Base-by-base conservation (phyloP, 1,284 basidiomycete genomes). In the Rhodotorula sp. region DNA sequence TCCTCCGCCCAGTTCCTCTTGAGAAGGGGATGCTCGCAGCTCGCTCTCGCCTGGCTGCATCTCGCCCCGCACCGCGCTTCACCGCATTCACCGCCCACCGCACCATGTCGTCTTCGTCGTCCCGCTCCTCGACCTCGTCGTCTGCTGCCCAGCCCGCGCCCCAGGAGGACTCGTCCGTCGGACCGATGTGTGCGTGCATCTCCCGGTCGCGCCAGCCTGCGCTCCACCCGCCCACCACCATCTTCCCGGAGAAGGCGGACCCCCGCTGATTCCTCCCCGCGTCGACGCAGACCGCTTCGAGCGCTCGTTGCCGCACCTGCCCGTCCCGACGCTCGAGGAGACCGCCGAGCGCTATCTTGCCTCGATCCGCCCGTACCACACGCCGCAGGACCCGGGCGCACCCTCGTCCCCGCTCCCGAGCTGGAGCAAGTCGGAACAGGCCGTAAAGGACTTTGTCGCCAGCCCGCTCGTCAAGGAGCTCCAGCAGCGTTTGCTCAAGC, bases 321-420 rank as follows among this genome's bases (percentile, higher is more conserved):
- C 94, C 46, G 89, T 97, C 0, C 94, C 94, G 0, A 83, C 90
- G 3, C 86, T 97, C 57, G 83, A 87, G 15, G 90, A 91, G 3
- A 97, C 94, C 0, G 85, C 91, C 36, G 80, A 86, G 64, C 95
- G 95, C 81, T 97, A 96, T 84, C 87, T 95, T 77, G 90, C 93
- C 77, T 87, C 89, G 2, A 87, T 94, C 51, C 83, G 87, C 62
- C 93, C 94, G 0, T 88, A 91, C 72, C 84, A 93, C 48, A 86
- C 89, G 0, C 82, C 86, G 3, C 83, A 85, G 22, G 88, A 89
- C 70, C 75, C 78, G 8, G 48, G 64, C 1, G 57, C 74, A 8
- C 69, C 80, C 17, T 65, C 73, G 27, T 77, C 64, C n/a, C 73
- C 70, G n/a, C 71, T 69, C 53, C 67, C 74, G 60, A 70, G 64